These are phyloP conservation scores for Canna indica DNA, from an alignment of 176 grass and related monocot genomes.

Conservation along the genomic window DNA sequence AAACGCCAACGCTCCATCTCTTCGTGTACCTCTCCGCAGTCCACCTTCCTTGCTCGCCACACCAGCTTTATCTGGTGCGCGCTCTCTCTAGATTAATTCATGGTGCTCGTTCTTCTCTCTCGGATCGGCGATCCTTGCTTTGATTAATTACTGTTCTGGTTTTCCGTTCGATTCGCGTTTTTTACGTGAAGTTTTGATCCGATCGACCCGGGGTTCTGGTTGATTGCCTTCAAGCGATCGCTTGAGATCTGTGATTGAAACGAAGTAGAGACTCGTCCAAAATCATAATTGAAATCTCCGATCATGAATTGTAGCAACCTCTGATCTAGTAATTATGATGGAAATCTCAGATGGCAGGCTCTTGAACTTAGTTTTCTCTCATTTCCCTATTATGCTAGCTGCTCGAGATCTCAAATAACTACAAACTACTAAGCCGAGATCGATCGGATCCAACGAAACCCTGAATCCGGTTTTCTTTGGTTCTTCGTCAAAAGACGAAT, in stretches of 20 bases:
- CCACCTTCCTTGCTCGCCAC: constrained; percentile 32
- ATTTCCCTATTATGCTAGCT: not conserved
- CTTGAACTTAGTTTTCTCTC: not conserved
- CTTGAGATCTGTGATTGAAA: no score
- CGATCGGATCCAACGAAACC: not conserved
- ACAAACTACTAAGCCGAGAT: not conserved
- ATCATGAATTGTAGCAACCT: not conserved
- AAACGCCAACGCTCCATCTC: constrained; percentile 26
- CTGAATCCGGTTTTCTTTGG: not conserved
- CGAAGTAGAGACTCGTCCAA: no score
- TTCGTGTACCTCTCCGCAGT: constrained; percentile 27
- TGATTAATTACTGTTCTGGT: not conserved
- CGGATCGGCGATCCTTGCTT: not conserved
- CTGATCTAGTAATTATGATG: not conserved
- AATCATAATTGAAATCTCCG: not conserved
- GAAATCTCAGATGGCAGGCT: no score
- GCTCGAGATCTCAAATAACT: not conserved
- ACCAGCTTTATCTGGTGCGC: constrained; percentile 55
- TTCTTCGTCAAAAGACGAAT: not conserved
- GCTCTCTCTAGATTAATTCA: not conserved
- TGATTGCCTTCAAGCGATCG: no score
- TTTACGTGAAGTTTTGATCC: no score
- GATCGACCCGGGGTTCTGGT: no score
- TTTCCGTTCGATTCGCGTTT: no score
- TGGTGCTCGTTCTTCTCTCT: not conserved